Percentiles rank a stretch among this genome's conserved stretches.
phyloP scores from a whole-genome alignment of 768 basidiomycete species.

The Holtermannia corniformis region DNA sequence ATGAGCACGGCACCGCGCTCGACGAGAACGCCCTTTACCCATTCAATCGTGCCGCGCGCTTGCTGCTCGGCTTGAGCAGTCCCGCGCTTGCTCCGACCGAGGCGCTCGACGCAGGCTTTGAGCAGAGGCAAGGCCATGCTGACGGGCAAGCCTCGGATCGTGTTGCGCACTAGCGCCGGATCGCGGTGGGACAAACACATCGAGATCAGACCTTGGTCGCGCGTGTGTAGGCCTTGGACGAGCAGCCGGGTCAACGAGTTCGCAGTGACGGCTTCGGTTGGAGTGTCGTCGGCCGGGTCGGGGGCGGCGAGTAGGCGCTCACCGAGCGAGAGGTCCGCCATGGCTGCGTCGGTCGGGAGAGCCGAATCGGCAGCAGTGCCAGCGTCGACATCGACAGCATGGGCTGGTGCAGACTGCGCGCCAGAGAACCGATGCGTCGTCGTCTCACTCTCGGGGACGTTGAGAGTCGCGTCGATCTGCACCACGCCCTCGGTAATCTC shows the following conservation, averaged over 20 bases:
- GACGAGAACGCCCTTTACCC: slow-evolving; percentile 61
- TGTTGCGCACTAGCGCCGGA: slow-evolving; percentile 68
- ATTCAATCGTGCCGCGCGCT: slow-evolving; percentile 38
- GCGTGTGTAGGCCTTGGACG: slow-evolving; percentile 91
- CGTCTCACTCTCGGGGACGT: neutral
- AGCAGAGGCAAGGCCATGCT: slow-evolving; percentile 78
- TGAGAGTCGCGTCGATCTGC: neutral
- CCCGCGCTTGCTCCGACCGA: slow-evolving; percentile 70
- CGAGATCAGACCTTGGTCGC: slow-evolving; percentile 76
- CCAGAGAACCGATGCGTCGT: slow-evolving; percentile 29
- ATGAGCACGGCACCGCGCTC: slow-evolving; percentile 85
- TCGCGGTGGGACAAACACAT: slow-evolving; percentile 61
- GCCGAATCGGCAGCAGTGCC: slow-evolving; percentile 16
- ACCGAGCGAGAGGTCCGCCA: slow-evolving; percentile 84
- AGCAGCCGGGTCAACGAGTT: slow-evolving; percentile 85
- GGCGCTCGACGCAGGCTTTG: slow-evolving; percentile 75
- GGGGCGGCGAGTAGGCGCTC: slow-evolving; percentile 72
- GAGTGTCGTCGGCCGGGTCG: slow-evolving; percentile 39
- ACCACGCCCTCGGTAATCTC: neutral
- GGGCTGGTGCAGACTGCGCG: slow-evolving; percentile 10
- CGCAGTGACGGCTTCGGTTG: slow-evolving; percentile 49
- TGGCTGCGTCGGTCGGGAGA: slow-evolving; percentile 54
- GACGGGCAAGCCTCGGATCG: slow-evolving; percentile 74
- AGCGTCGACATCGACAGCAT: slow-evolving; percentile 19
- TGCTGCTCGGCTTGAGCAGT: slow-evolving; percentile 46